These are phyloP conservation scores for Inga laurina DNA, from an alignment of 306 rosid genomes.

Conservation along the genomic window DNA sequence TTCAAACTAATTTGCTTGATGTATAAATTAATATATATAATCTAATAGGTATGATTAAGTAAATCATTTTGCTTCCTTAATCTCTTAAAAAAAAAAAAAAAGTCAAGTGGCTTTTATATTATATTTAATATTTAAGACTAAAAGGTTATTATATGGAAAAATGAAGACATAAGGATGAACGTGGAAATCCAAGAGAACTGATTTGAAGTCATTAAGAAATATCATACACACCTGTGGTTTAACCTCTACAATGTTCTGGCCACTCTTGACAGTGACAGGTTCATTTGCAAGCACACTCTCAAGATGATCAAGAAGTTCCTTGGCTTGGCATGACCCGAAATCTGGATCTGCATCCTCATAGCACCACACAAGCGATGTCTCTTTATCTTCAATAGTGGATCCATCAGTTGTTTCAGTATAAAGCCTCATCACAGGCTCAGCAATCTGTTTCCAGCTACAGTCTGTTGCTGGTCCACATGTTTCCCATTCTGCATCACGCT, in stretches of 20 bases:
- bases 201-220: not conserved
- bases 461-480: slow-evolving; percentile 51
- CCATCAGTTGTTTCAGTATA: slow-evolving; percentile 85
- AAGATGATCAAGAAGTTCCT: slow-evolving; percentile 81
- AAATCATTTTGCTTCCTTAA: no score
- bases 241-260: slow-evolving; percentile 64
- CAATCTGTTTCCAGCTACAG: slow-evolving; percentile 74
- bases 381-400: slow-evolving; percentile 74
- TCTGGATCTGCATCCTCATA: slow-evolving; percentile 82
- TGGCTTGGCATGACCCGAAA: slow-evolving; percentile 81
- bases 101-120: no score
- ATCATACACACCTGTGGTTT: slow-evolving; percentile 64
- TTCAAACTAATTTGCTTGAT: no score
- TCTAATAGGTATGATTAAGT: no score
- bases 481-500: slow-evolving; percentile 67
- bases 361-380: slow-evolving; percentile 66
- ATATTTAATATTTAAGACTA: no score
- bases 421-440: slow-evolving; percentile 75
- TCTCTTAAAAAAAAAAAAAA: no score
- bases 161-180: not conserved
- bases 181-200: slow-evolving; percentile 8
- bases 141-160: not conserved
- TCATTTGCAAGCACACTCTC: slow-evolving; percentile 83
- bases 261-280: slow-evolving; percentile 77
- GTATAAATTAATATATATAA: no score